Evolutionary conservation across 768 basidiomycete species (phyloP), one percentile per base, ranked within the genome.

Genomic region (Boletus reticulatus): DNA sequence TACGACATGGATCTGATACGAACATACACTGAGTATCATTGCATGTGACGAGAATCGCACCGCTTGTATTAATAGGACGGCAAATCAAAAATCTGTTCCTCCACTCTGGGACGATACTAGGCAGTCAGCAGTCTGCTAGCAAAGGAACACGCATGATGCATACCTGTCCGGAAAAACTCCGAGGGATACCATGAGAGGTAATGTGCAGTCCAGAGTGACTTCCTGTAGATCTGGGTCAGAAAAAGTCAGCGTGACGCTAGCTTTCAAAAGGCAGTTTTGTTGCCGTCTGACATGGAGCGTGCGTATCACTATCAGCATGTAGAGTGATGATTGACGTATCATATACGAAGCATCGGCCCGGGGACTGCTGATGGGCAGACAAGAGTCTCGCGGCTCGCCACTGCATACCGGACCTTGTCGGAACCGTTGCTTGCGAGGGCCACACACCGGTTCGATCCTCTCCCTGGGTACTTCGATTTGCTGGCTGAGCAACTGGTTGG

Each of bases 351-450:
- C 14, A 13, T 12, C 36, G 36, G 36, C 36, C 12, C 13, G 2
- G 34, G 38, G 16, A 48, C 37, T 49, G n/a, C 19, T 48, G 17
- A 37, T 37, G 14, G 8, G 34, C 10, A n/a, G 19, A 43, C 36
- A 45, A 45, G 4, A 24, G 34, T 17, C 19, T 34, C 16, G 32
- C 42, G 22, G 19, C 41, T 14, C 38, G 50, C 55, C 43, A 20
- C n/a, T n/a, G n/a, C 31, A 13, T 27, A 60, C 61, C 62, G 61
- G 62, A 37, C 32, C 22, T 49, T 16, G 43, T 43, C 62, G 57
- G 61, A 16, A 43, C 61, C 61, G 54, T 37, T 32, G 14, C 2
- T n/a, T 44, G 58, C 63, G 61, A 50, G 49, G 52, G n/a, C 42
- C 27, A 37, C 37, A 34, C 24, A 36, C 42, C 45, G 38, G 48